Evolutionary conservation across 331 rosid species (phyloP).

Genomic region (Dryas integrifolia): DNA sequence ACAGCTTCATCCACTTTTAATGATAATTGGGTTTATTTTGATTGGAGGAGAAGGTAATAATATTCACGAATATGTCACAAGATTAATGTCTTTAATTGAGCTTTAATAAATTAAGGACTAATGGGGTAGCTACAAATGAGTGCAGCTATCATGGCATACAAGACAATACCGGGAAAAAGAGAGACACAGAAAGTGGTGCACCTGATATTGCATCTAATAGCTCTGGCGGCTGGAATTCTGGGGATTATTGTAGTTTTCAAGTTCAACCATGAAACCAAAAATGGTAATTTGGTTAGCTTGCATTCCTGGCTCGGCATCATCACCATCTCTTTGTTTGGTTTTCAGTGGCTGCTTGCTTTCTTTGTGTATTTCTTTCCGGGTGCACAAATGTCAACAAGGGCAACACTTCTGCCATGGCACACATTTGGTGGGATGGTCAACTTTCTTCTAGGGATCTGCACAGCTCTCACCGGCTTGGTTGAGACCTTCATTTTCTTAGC

Average conservation of each 20-base stretch:
- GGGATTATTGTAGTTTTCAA: slow-evolving; percentile 51
- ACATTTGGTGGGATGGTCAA: slow-evolving; percentile 47
- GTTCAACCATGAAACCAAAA: slow-evolving; percentile 27
- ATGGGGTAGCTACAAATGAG: not conserved
- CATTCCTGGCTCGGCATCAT: slow-evolving; percentile 81
- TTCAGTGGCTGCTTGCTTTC: slow-evolving; percentile 54
- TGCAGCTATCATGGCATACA: slow-evolving; percentile 65
- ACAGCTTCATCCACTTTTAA: slow-evolving; percentile 70
- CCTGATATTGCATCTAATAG: slow-evolving; percentile 49
- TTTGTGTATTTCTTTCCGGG: slow-evolving; percentile 47
- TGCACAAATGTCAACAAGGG: slow-evolving; percentile 43
- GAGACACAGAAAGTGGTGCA: slow-evolving; percentile 44
- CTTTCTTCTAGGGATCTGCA: slow-evolving; percentile 46
- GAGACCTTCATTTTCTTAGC: slow-evolving; percentile 13
- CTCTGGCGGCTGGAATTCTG: slow-evolving; percentile 46
- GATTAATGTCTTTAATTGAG: too few relatives aligned
- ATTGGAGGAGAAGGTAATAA: slow-evolving; percentile 75
- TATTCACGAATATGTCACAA: too few relatives aligned
- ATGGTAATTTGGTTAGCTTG: slow-evolving; percentile 38
- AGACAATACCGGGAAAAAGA: slow-evolving; percentile 37
- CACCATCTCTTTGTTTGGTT: slow-evolving; percentile 45
- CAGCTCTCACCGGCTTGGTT: slow-evolving; percentile 50
- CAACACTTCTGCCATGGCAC: slow-evolving; percentile 61
- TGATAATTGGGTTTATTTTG: slow-evolving; percentile 59
- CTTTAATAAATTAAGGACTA: not conserved